Base-by-base conservation (phyloP, 257 asterid genomes). In the Fraxinus quadrangulata region DNA sequence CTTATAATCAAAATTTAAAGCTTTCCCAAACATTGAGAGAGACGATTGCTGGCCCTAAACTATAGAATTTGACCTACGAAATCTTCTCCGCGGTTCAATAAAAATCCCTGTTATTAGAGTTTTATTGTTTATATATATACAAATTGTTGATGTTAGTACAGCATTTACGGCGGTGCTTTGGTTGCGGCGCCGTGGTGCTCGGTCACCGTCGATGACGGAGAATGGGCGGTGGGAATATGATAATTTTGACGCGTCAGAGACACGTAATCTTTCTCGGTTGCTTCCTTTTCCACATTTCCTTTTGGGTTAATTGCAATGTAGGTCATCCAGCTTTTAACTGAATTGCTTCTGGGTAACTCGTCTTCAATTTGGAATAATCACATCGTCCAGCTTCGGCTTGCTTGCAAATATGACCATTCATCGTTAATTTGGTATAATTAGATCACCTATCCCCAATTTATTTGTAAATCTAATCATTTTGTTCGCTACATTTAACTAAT, bases 201-300 rank as follows among this genome's bases (percentile, higher is more conserved):
- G 4, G 21, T 17, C 9, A 54, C 65, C 11, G 65, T 8, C 65
- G 2, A n/a, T 0, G 65, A 4, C 13, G 26, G 65, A 54, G 65
- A n/a, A 54, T 24, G 11, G 23, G 23, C 12, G 3, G 65, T 6
- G 26, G 65, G 26, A 76, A 71, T 28, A 7, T 23, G 78, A 72
- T 72, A 8, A 26, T 42, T 42, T 33, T 82, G 88, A 82, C 77
- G 83, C 88, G 86, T 85, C 84, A 79, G 78, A 73, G 81, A 40
- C 86, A 85, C 84, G 79, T 78, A 67, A 69, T 33, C 73, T 21
- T 54, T 13, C 73, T 12, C 14, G 51, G 73, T 23, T 63, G 34
- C 34, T 63, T 63, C 69, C 69, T 26, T 0, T 9, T 63, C 8
- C 34, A 26, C 69, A 63, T 24, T 63, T 26, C 34, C 6, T 63